Base-by-base conservation (phyloP, 2,329 filamentous ascomycete genomes). In the Clonostachys rosea region DNA sequence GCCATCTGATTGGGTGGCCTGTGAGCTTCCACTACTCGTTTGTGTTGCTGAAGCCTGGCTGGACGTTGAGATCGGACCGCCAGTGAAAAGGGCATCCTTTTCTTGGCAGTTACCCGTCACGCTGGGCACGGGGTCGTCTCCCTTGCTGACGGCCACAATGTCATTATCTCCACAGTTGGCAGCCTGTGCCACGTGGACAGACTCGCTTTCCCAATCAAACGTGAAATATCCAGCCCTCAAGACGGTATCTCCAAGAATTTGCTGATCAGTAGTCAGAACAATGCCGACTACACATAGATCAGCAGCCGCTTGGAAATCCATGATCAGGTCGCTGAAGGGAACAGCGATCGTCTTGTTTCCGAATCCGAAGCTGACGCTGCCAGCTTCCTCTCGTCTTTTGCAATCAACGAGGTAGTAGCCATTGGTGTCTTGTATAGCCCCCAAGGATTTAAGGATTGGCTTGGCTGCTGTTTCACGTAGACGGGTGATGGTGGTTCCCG, bases 361-460 rank as follows among this genome's bases (percentile, higher is more conserved):
- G 37, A 81, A 78, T 36, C 63, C 65, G 49, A 81, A 81, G 53
- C 75, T 67, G 45, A 80, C 62, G 11, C 65, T 70, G 12, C 70
- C 73, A 3, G 54, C 50, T 5, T 58, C 39, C 5, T 64, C 45
- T 9, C 66, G 65, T 35, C 67, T 54, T 2, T 54, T 49, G 59
- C 77, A 81, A 24, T 67, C 60, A 2, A 77, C 68, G 34, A 57
- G 59, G 54, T 69, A 79, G 46, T 69, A 71, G 30, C 73, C 74
- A 9, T 67, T 54, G 8, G 62, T 61, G 45, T 71, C 67, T 16
- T 66, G 59, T 33, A 56, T 35, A 0, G 69, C 73, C 10, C 65
- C 63, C 34, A 81, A 69, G n/a, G 63, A 61, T 5, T 62, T 52
- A 2, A 73, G 67, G 5, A 81, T 64, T 3, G 66, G 66, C 6